Percentiles rank a stretch among this genome's conserved stretches.
Evolutionary conservation across 257 asterid species (phyloP).

Genomic region (Nicotiana undulata): DNA sequence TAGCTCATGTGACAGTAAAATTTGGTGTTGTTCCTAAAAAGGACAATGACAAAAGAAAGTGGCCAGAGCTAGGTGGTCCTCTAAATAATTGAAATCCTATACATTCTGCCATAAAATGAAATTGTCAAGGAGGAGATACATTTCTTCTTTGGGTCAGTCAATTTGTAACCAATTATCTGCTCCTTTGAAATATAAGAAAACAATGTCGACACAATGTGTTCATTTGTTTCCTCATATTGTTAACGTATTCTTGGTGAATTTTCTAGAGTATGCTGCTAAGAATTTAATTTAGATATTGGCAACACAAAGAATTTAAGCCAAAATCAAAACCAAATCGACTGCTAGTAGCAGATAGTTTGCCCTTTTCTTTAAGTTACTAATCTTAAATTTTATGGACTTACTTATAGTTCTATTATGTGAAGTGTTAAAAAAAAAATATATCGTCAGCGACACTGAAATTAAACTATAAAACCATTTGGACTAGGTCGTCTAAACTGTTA

Average conservation of each 20-base stretch:
- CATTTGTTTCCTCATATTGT: slow-evolving; percentile 16
- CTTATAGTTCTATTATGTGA: too few species aligned
- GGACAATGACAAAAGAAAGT: neutral
- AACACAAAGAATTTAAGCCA: too few species aligned
- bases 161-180: neutral
- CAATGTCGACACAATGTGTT: slow-evolving; percentile 33
- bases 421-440: too few species aligned
- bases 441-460: too few species aligned
- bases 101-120: neutral
- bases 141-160: neutral
- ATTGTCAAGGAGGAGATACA: neutral
- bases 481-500: neutral
- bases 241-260: neutral
- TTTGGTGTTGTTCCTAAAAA: neutral
- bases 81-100: neutral
- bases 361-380: too few species aligned
- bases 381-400: too few species aligned
- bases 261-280: neutral
- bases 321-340: too few species aligned
- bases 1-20: neutral
- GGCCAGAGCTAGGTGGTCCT: neutral
- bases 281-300: too few species aligned
- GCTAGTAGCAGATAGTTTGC: too few species aligned
- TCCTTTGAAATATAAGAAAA: neutral
- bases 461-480: neutral